These are phyloP conservation scores for Cystofilobasidium macerans DNA, from an alignment of 768 basidiomycete genomes.

Conservation along the genomic window DNA sequence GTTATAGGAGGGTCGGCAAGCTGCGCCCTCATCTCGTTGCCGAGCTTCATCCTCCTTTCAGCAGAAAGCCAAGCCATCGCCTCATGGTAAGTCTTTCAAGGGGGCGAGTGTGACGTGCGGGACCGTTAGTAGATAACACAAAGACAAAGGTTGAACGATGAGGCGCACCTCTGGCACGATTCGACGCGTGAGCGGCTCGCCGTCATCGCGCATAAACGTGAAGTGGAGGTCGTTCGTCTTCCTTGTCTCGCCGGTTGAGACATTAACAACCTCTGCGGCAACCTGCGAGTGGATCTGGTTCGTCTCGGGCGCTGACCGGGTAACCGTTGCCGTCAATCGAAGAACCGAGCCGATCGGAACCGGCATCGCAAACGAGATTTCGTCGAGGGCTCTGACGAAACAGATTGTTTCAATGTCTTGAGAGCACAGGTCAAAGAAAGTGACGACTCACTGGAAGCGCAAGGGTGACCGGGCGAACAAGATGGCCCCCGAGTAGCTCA, in stretches of 20 bases:
- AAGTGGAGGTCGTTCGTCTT: slow-evolving; percentile 26
- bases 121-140: background rate
- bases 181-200: background rate
- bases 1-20: too few species aligned
- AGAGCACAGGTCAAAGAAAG: slow-evolving; percentile 41
- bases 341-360: slow-evolving; percentile 77
- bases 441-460: slow-evolving; percentile 21
- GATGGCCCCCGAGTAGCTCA: slow-evolving; percentile 31
- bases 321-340: slow-evolving; percentile 57
- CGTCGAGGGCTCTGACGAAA: slow-evolving; percentile 51
- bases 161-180: slow-evolving; percentile 9
- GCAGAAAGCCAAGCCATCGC: slow-evolving; percentile 80
- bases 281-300: slow-evolving; percentile 36
- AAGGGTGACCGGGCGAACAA: background rate
- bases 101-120: background rate
- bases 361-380: slow-evolving; percentile 59
- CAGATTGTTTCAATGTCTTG: slow-evolving; percentile 42
- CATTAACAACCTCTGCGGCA: slow-evolving; percentile 41
- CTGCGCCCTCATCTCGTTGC: slow-evolving; percentile 49
- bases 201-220: slow-evolving; percentile 5
- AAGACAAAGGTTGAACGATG: background rate
- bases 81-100: slow-evolving; percentile 43
- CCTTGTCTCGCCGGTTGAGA: slow-evolving; percentile 53
- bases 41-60: slow-evolving; percentile 57
- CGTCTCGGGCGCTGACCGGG: slow-evolving; percentile 44